Evolutionary conservation across 345 rosid genomes (phyloP).

Genomic region (Dipteronia dyeriana): DNA sequence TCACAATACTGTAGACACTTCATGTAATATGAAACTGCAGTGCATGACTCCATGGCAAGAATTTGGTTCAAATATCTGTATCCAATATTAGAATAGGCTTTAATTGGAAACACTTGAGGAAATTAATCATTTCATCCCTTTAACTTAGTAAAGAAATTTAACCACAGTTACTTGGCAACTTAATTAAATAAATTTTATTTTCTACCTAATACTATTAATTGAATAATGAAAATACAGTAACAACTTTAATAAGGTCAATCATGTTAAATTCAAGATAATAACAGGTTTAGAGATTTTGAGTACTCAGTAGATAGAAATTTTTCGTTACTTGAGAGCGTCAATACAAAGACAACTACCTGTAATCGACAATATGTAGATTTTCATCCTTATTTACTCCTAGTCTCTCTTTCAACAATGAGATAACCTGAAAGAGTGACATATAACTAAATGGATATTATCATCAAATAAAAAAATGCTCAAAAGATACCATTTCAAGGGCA

Average conservation of each 20-base stretch:
- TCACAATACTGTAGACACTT: neutral
- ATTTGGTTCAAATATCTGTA: neutral
- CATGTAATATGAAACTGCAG: neutral
- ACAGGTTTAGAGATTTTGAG: neutral
- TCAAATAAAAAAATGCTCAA: neutral
- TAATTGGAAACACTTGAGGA: neutral
- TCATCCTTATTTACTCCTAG: slow-evolving; percentile 74
- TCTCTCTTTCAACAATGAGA: slow-evolving; percentile 79
- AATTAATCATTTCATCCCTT: slow-evolving; percentile 5
- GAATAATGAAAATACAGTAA: neutral
- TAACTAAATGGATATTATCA: slow-evolving; percentile 13
- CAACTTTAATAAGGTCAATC: neutral
- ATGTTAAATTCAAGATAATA: neutral
- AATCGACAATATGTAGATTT: slow-evolving; percentile 69
- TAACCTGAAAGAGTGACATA: slow-evolving; percentile 54
- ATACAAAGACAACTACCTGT: slow-evolving; percentile 48
- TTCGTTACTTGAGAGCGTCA: neutral
- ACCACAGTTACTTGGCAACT: neutral
- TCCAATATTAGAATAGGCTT: slow-evolving; percentile 6
- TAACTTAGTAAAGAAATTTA: neutral
- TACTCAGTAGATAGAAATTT: neutral
- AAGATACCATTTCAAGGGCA: neutral
- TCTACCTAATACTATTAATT: neutral
- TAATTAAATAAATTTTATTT: neutral
- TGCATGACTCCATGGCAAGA: neutral